phyloP scores from a whole-genome alignment of 2,329 filamentous ascomycete genomes.

The Trichoderma breve region DNA sequence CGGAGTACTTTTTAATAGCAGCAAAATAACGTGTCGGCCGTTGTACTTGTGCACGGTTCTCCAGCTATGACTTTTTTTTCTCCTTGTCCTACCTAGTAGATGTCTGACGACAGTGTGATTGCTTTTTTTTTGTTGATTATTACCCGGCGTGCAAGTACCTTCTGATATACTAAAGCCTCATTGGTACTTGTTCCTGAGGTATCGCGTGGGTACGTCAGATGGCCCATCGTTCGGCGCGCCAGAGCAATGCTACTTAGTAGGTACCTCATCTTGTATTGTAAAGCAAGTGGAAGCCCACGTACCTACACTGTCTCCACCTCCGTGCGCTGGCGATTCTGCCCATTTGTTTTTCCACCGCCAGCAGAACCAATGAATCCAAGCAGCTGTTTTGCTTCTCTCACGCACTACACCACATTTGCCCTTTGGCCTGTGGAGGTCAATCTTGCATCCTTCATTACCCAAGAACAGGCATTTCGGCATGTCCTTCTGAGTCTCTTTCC shows the following conservation, averaged over 20 bases:
- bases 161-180: neutral
- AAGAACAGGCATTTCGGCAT: slow-evolving; percentile 20
- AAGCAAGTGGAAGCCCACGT: rapidly evolving
- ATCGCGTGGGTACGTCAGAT: neutral
- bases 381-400: slow-evolving; percentile 21
- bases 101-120: slow-evolving; percentile 9
- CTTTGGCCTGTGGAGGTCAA: slow-evolving; percentile 17
- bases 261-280: rapidly evolving
- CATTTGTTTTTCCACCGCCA: slow-evolving; percentile 34
- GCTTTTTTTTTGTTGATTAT: neutral
- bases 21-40: neutral
- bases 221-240: neutral
- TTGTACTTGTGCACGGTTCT: slow-evolving; percentile 1
- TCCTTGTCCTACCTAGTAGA: neutral
- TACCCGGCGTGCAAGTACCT: neutral
- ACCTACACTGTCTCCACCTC: neutral
- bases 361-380: slow-evolving; percentile 23
- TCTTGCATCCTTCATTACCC: slow-evolving; percentile 12
- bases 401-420: slow-evolving; percentile 23
- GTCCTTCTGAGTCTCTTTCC: slow-evolving; percentile 18
- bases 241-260: neutral
- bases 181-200: neutral
- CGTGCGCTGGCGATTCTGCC: slow-evolving; percentile 20
- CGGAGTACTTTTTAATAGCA: neutral
- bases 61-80: neutral